phyloP scores from a whole-genome alignment of 1,139 yeast species.

The Geotrichum reessii region DNA sequence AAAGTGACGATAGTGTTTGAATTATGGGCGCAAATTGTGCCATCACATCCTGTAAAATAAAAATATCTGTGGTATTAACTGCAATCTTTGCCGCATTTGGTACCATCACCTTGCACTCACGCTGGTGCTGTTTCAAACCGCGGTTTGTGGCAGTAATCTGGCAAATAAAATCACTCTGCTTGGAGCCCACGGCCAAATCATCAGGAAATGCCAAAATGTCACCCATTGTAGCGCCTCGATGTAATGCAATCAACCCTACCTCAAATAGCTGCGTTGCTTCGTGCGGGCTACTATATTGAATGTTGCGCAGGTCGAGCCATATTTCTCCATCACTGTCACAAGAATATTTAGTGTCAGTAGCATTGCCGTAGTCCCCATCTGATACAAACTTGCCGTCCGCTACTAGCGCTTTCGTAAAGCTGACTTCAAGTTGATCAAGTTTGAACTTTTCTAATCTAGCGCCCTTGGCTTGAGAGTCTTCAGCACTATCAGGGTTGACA shows the following conservation, averaged over 20 bases:
- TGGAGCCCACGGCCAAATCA: neutral
- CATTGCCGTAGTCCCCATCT: neutral
- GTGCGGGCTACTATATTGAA: conserved; percentile 6
- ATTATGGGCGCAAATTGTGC: conserved; percentile 7
- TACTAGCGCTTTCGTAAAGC: conserved; percentile 12
- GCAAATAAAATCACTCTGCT: conserved; percentile 9
- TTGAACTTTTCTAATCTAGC: conserved; percentile 1
- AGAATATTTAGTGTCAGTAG: neutral
- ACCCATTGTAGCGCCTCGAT: neutral
- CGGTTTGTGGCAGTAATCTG: neutral
- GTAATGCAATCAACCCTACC: neutral
- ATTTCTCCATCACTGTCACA: conserved; percentile 2
- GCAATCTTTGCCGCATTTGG: conserved; percentile 23
- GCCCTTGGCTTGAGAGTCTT: neutral
- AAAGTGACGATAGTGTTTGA: neutral
- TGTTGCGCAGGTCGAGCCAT: conserved; percentile 10
- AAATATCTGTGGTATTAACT: conserved; percentile 19
- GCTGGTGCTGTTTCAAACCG: neutral
- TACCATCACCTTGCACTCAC: conserved; percentile 19
- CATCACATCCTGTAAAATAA: conserved; percentile 14
- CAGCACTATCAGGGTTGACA: neutral
- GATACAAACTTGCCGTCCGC: conserved; percentile 19
- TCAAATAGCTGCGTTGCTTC: neutral
- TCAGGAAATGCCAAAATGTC: conserved; percentile 2
- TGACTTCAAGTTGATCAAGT: conserved; percentile 13